These are phyloP conservation scores for Penicillium diatomitis DNA, from an alignment of 495 filamentous ascomycete genomes.

Conservation along the genomic window DNA sequence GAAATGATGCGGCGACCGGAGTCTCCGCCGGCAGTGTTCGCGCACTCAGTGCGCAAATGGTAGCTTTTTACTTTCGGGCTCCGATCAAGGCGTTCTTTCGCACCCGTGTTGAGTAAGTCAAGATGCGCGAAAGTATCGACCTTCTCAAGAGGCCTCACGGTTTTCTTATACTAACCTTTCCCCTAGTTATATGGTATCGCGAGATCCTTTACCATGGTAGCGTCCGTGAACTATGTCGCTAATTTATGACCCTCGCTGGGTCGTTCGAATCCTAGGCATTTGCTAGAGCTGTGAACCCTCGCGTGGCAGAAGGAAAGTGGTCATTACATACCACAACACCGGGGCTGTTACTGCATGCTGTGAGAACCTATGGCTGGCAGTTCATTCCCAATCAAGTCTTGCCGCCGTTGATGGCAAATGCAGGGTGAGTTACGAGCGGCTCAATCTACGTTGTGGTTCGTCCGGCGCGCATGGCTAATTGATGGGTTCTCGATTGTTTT, in stretches of 20 bases:
- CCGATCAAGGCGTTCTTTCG: conserved; percentile 87
- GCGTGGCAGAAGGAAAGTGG: conserved; percentile 47
- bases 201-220: neutral
- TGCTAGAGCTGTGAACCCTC: conserved; percentile 59
- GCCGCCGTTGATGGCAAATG: conserved; percentile 78
- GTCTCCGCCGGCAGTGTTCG: conserved; percentile 70
- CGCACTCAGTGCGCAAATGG: conserved; percentile 64
- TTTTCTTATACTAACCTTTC: too few relatives aligned
- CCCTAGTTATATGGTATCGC: conserved; percentile 49
- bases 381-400: conserved; percentile 84
- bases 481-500: neutral
- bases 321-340: conserved; percentile 69
- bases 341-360: conserved; percentile 67
- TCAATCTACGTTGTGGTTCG: neutral
- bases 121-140: too few relatives aligned
- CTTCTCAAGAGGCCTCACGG: too few relatives aligned
- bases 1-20: conserved; percentile 65
- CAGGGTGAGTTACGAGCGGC: conserved; percentile 37
- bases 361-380: conserved; percentile 71
- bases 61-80: conserved; percentile 84
- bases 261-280: conserved; percentile 39
- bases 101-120: conserved; percentile 71
- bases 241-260: conserved; percentile 5
- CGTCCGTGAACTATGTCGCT: conserved; percentile 10
- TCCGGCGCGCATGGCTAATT: neutral